Percentiles rank a stretch among this genome's conserved stretches.
Conservation (phyloP, 805 yeast genomes). For the Candida wancherniae region DNA sequence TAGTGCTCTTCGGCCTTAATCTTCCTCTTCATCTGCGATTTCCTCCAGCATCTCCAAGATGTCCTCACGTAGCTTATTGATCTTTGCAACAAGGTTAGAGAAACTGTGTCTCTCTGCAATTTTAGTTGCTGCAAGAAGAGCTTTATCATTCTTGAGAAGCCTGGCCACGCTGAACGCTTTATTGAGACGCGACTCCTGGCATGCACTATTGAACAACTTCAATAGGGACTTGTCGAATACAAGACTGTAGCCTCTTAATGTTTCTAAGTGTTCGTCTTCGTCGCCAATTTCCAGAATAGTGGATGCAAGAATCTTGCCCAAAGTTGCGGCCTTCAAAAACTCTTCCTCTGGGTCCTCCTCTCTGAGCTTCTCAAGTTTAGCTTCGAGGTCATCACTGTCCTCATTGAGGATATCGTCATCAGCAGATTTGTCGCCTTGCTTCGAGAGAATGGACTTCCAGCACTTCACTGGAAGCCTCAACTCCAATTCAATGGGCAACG, state of each 20-base stretch:
- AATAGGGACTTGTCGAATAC: conserved; percentile 74
- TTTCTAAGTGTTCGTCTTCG: conserved; percentile 42
- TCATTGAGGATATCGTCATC: conserved; percentile 25
- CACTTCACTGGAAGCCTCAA: conserved; percentile 56
- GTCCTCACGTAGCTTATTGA: conserved; percentile 35
- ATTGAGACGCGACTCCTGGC: conserved; percentile 57
- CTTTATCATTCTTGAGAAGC: conserved; percentile 70
- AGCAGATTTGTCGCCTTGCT: conserved; percentile 14
- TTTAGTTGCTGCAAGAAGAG: conserved; percentile 76
- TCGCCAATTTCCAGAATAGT: conserved; percentile 32
- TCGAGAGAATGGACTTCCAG: conserved; percentile 20
- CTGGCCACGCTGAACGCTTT: conserved; percentile 68
- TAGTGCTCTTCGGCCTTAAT: no score
- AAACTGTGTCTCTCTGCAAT: conserved; percentile 65
- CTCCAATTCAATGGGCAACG: conserved; percentile 76
- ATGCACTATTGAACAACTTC: conserved; percentile 67
- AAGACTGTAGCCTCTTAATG: conserved; percentile 48
- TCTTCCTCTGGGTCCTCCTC: conserved; percentile 55
- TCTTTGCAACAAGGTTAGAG: conserved; percentile 31
- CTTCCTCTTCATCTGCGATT: conserved; percentile 10
- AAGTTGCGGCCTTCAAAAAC: conserved; percentile 52
- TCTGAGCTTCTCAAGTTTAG: conserved; percentile 10
- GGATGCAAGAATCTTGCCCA: conserved; percentile 61
- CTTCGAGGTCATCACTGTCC: conserved; percentile 17
- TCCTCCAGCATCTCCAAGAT: conserved; percentile 18